These are phyloP conservation scores for Zhuliangozyma blackwelliae DNA, from an alignment of 1,139 yeast genomes.

Conservation along the genomic window DNA sequence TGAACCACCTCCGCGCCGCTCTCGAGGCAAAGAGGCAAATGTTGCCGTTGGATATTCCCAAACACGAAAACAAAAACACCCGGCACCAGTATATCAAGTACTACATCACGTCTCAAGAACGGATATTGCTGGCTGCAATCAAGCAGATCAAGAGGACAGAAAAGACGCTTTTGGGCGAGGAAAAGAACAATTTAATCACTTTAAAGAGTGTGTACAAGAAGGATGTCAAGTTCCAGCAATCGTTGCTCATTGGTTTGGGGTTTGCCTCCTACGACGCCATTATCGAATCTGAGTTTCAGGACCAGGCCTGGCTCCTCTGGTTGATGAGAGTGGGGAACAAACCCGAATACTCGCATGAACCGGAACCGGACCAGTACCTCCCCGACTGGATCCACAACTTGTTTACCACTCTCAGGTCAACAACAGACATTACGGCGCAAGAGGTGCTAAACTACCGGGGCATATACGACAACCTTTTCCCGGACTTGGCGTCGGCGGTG, in stretches of 20 bases:
- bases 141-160: conserved; percentile 49
- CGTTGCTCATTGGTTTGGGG: conserved; percentile 55
- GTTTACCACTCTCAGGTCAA: conserved; percentile 37
- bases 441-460: conserved; percentile 55
- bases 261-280: conserved; percentile 51
- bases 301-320: conserved; percentile 61
- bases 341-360: conserved; percentile 25
- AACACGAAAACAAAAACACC: conserved; percentile 1
- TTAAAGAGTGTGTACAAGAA: conserved; percentile 55
- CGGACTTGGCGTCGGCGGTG: conserved; percentile 45
- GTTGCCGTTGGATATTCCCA: conserved; percentile 7
- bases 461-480: conserved; percentile 53
- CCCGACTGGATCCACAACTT: conserved; percentile 51
- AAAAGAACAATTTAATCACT: conserved; percentile 34
- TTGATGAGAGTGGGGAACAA: conserved; percentile 56
- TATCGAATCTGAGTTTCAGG: conserved; percentile 43
- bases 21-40: conserved; percentile 42
- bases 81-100: conserved; percentile 25
- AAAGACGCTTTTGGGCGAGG: conserved; percentile 42
- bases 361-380: conserved; percentile 28
- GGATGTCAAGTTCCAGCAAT: conserved; percentile 52
- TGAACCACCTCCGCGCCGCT: conserved; percentile 52
- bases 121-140: conserved; percentile 39
- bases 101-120: conserved; percentile 43
- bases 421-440: conserved; percentile 32